Evolutionary conservation across 192 early-diverging fungal species (phyloP).

Genomic region (Coemansia sp.): DNA sequence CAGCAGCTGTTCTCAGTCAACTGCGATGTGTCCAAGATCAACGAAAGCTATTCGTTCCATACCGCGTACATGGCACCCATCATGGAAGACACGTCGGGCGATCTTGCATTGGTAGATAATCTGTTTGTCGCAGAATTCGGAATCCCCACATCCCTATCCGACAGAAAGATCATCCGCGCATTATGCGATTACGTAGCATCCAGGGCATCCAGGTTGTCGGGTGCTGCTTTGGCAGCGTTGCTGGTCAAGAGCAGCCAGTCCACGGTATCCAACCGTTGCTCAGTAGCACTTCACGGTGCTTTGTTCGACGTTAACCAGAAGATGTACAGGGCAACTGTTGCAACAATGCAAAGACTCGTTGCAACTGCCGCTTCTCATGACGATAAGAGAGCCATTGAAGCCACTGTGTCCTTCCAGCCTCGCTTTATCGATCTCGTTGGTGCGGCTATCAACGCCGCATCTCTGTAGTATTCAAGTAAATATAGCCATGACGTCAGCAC

Average conservation of each 20-base stretch:
- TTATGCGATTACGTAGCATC: slow-evolving; percentile 82
- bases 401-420: slow-evolving; percentile 15
- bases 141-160: slow-evolving; percentile 60
- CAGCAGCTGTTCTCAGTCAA: slow-evolving; percentile 66
- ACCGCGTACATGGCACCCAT: slow-evolving; percentile 73
- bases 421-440: slow-evolving; percentile 26
- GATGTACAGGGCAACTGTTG: slow-evolving; percentile 12
- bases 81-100: slow-evolving; percentile 62
- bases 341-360: slow-evolving; percentile 13
- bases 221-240: slow-evolving; percentile 61
- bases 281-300: slow-evolving; percentile 27
- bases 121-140: slow-evolving; percentile 74
- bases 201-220: slow-evolving; percentile 80
- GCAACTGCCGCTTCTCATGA: background rate
- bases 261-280: background rate
- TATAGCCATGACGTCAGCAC: too few species aligned
- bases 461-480: background rate
- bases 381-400: background rate
- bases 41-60: slow-evolving; percentile 68
- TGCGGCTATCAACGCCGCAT: slow-evolving; percentile 36
- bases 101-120: slow-evolving; percentile 58
- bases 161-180: slow-evolving; percentile 75
- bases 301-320: slow-evolving; percentile 31
- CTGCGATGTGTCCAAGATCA: slow-evolving; percentile 54
- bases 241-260: slow-evolving; percentile 9